Base-by-base conservation (phyloP, 2,329 filamentous ascomycete genomes). In the Cryphonectria naterciae region DNA sequence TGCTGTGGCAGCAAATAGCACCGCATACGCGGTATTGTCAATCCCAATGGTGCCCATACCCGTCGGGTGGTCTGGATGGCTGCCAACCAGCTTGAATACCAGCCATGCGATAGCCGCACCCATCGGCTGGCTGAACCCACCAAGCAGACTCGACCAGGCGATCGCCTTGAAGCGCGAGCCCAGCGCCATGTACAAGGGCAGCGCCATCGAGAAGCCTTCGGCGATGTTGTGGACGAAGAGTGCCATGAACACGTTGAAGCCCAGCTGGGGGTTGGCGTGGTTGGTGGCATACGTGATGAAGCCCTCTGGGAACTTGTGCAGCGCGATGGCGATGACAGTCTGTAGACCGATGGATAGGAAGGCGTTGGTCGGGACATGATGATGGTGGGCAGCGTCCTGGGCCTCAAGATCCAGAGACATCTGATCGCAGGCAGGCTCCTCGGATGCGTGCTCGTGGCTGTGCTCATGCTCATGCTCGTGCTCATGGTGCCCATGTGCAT, bases 211-310 rank as follows among this genome's bases (percentile, higher is more conserved):
- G 79, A 98, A 98, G 1, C 96, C 96, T 83, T 99, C 96, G 39
- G 94, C 95, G 77, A 99, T 97, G 82, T 98, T 99, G 86, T 99
- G 96, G 71, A 99, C 95, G 78, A 97, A 97, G 10, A 99, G 87
- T 0, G 96, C 95, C 80, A 98, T 88, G 82, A 99, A 99, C 68
- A 99, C 94, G 67, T 93, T 92, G 80, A 97, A 90, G 28, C 96
- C 96, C 0, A 99, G 88, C 0, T 88, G 85, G 0, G 96, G 95
- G 79, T 95, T 98, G 17, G 94, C 95, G 79, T 99, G 96, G 81
- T 98, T 99, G 13, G 96, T 98, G 13, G 96, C 95, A 79, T 97
- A 99, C 0, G 95, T 98, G 75, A 99, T 91, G 79, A 92, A 92
- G 32, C 90, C 90, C 77, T 92, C 96, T 1, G 96, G 96, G 49